A percentile compares a stretch with the other conserved stretches of the same genome.
These are phyloP conservation scores for Saccharomyces hybrid DNA, from an alignment of 1,139 yeast genomes.

Conservation along the genomic window DNA sequence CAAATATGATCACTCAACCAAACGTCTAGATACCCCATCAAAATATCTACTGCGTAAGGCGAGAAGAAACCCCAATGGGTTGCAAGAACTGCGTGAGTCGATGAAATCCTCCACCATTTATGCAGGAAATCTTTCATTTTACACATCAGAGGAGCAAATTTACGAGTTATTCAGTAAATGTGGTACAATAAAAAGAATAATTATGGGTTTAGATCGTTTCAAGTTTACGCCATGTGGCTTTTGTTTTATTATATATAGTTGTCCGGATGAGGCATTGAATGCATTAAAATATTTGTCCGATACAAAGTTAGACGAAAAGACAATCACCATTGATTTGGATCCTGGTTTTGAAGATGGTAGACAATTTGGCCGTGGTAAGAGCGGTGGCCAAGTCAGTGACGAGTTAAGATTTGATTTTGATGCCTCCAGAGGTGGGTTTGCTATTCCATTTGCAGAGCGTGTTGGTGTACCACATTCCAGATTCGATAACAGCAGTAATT, in stretches of 20 bases:
- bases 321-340: constrained; percentile 77
- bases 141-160: constrained; percentile 89
- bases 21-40: constrained; percentile 74
- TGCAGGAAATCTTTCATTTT: constrained; percentile 79
- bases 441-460: constrained; percentile 29
- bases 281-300: constrained; percentile 76
- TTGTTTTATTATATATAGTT: constrained; percentile 74
- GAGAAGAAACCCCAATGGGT: constrained; percentile 38
- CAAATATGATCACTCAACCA: constrained; percentile 45
- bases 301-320: constrained; percentile 75
- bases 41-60: constrained; percentile 71
- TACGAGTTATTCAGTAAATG: constrained; percentile 75
- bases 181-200: constrained; percentile 68
- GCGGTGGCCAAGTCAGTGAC: constrained; percentile 78
- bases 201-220: constrained; percentile 90
- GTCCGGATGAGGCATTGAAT: constrained; percentile 63
- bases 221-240: constrained; percentile 93
- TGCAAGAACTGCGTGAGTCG: constrained; percentile 58
- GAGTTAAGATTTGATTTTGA: constrained; percentile 51
- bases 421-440: constrained; percentile 49
- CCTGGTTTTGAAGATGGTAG: constrained; percentile 94
- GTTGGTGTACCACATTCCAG: constrained; percentile 15
- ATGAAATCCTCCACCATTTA: constrained; percentile 68
- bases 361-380: constrained; percentile 85
- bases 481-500: neutral